phyloP scores from a whole-genome alignment of 306 rosid genomes.

The cucumber (Cucumis sativus) region DNA sequence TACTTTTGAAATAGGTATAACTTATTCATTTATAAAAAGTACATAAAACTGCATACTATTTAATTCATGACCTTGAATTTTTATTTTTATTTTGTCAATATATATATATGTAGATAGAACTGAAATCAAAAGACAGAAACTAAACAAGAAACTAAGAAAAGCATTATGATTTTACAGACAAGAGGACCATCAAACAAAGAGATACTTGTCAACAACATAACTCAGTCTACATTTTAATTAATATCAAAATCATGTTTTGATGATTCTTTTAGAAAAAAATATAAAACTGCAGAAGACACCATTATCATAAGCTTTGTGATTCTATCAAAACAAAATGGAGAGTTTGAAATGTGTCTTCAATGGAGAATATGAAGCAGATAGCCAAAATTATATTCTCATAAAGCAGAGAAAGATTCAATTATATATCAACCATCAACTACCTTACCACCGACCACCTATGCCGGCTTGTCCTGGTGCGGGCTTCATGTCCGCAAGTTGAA shows the following conservation, averaged over 20 bases:
- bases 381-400: neutral
- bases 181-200: neutral
- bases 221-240: neutral
- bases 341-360: neutral
- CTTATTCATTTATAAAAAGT: too few species aligned
- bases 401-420: neutral
- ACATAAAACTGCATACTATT: too few species aligned
- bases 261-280: too few species aligned
- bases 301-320: neutral
- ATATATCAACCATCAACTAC: neutral
- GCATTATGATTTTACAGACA: neutral
- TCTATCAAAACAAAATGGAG: neutral
- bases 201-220: too few species aligned
- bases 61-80: neutral
- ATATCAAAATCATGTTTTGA: neutral
- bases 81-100: too few species aligned
- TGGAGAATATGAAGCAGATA: neutral
- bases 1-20: neutral
- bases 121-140: too few species aligned
- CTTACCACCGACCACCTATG: neutral
- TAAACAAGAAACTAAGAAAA: neutral
- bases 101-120: too few species aligned
- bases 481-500: neutral
- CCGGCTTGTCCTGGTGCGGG: neutral
- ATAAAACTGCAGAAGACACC: neutral